These are phyloP conservation scores for Chaetomium olivaceum DNA, from an alignment of 2,329 filamentous ascomycete genomes.

Conservation along the genomic window DNA sequence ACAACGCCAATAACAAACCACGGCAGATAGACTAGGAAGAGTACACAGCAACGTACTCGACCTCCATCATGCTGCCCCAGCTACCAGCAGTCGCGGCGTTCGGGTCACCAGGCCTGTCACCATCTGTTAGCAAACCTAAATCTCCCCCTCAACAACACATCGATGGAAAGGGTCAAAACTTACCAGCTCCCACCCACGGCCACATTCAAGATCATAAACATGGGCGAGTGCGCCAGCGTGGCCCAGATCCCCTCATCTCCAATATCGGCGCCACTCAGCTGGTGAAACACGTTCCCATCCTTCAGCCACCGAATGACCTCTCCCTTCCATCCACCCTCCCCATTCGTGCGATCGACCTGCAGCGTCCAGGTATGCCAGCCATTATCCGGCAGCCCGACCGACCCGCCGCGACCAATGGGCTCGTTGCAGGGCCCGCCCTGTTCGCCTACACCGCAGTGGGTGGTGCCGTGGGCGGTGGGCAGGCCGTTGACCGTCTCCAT, in stretches of 20 bases:
- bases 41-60: conserved; percentile 50
- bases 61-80: conserved; percentile 52
- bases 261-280: conserved; percentile 48
- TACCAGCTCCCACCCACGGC: conserved; percentile 57
- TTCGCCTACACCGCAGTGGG: conserved; percentile 49
- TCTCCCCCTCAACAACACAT: not conserved
- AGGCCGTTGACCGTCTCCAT: conserved; percentile 57
- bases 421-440: conserved; percentile 54
- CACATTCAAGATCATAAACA: conserved; percentile 57
- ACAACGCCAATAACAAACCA: not conserved
- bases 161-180: no score
- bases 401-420: conserved; percentile 45
- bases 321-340: conserved; percentile 42
- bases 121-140: conserved; percentile 18
- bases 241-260: conserved; percentile 51
- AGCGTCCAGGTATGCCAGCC: conserved; percentile 54
- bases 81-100: conserved; percentile 49
- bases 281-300: conserved; percentile 48
- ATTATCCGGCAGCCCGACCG: conserved; percentile 41
- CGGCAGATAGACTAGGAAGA: conserved; percentile 11
- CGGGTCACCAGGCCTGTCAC: conserved; percentile 49
- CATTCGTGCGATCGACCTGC: conserved; percentile 50
- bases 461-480: conserved; percentile 49
- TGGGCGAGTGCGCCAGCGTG: conserved; percentile 50
- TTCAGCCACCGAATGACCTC: conserved; percentile 55